Base-by-base conservation (phyloP, 1,284 basidiomycete species). In the Ustilago crameri region DNA sequence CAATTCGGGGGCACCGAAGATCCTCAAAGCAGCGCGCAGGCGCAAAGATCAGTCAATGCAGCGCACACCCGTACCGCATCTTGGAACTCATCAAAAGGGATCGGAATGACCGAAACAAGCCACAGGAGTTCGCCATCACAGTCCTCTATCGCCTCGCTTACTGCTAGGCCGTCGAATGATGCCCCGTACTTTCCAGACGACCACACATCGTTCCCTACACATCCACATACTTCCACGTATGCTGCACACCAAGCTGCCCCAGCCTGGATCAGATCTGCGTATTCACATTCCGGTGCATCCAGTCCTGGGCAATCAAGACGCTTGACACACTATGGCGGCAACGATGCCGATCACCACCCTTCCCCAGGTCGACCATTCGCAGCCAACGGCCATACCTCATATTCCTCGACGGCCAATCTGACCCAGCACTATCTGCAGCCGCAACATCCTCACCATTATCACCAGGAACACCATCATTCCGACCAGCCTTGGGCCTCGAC, bases 341-440 rank as follows among this genome's bases (percentile, higher is more conserved):
- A 12, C 9, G 27, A 38, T 2, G 14, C 30, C 20, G 24, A 23
- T 17, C 17, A 7, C 0, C 1, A 20, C 14, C 5, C 46, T 12
- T 49, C 38, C 3, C 22, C 54, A 4, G 27, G 22, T 20, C 40
- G 22, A 24, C 14, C 45, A 1, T 49, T 43, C 37, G 9, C 61
- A 3, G 14, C 27, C 5, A 30, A 4, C 42, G 24, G 20, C 17
- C 42, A 57, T 38, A 41, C 34, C 17, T 26, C 54, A 14, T 47
- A 26, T 8, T 41, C 42, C n/a, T n/a, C 48, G 18, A 26, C 55
- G n/a, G 30, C 61, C 17, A 44, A 35, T 40, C 26, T 38, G 26
- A 37, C 38, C 9, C 61, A 49, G 22, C 62, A 52, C 22, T 52
- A 49, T 24, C 23, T 40, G 51, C 63, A 59, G 26, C 35, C 42